A percentile compares a stretch with the other conserved stretches of the same genome.
phyloP scores from a whole-genome alignment of 192 early-diverging fungal species.

The Phycomyces blakesleeanus region DNA sequence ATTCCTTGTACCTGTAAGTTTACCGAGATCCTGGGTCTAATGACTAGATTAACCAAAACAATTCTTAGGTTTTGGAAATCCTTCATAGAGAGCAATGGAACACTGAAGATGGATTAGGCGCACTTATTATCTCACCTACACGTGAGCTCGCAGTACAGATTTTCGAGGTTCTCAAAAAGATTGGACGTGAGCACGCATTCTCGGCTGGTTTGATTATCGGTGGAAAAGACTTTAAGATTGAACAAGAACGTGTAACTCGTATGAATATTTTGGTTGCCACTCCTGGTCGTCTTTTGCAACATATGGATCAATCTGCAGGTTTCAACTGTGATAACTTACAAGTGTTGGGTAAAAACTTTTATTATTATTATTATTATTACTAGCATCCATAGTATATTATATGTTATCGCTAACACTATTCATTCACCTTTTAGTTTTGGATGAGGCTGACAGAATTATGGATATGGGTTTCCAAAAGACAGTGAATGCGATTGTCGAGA shows the following conservation, averaged over 20 bases:
- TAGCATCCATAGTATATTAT: neutral
- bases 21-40: too few relatives aligned
- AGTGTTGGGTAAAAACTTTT: constrained; percentile 49
- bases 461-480: constrained; percentile 85
- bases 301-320: constrained; percentile 89
- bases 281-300: constrained; percentile 80
- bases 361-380: neutral
- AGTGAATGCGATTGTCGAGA: constrained; percentile 79
- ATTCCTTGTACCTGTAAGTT: constrained; percentile 69
- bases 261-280: constrained; percentile 86
- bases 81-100: constrained; percentile 86
- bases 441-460: constrained; percentile 84
- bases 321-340: constrained; percentile 83
- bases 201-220: constrained; percentile 96
- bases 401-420: neutral
- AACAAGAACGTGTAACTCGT: constrained; percentile 63
- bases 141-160: constrained; percentile 90
- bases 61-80: constrained; percentile 69
- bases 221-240: constrained; percentile 83
- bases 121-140: constrained; percentile 79
- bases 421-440: constrained; percentile 48
- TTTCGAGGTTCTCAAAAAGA: constrained; percentile 78
- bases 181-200: constrained; percentile 68
- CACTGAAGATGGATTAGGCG: constrained; percentile 72
- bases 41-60: neutral